Evolutionary conservation across 495 filamentous ascomycete genomes (phyloP), one percentile per base, ranked within the genome.

Genomic region (Pseudotulostoma volvatum): DNA sequence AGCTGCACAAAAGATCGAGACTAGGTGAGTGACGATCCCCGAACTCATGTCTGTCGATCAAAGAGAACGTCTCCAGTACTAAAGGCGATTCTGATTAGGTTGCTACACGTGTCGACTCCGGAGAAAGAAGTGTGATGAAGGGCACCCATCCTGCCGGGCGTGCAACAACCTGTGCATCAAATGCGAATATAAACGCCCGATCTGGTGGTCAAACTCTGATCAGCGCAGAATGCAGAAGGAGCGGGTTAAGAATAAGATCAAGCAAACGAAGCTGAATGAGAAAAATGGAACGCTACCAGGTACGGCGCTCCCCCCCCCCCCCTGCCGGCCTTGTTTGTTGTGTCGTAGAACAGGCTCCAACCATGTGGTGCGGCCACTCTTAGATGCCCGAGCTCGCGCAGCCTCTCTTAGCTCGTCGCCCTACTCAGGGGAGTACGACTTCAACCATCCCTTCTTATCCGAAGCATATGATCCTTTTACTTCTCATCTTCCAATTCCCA

Each of bases 111-210:
- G 90, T 67, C 79, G 90, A 50, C 60, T 97, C 44, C 76, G 90
- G 53, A 62, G 90, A 49, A 95, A 97, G 73, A 97, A 97, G 74
- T 96, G 90, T 63, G 88, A 97, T 54, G 90, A 97, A 60, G 79
- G 77, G 38, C 81, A 81, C 48, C 81, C 84, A 28, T 65, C 74
- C 44, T 97, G 90, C 66, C 73, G 73, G 36, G 84, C 88, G 36
- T 97, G 90, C 72, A 80, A 73, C 53, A 81, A 94, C 49, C 75
- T 97, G 31, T 74, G 76, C 7, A 70, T 97, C 16, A 64, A 64
- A 42, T 97, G 90, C 60, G 84, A 97, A 66, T 97, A 95, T 61
- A 93, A 93, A 70, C 68, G 87, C 52, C 88, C 90, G 8, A 73
- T 82, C 56, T 97, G 90, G 90, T 97, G 90, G 90, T 82, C 77